Percentiles rank a stretch among this genome's conserved stretches.
Evolutionary conservation across 73 alveolate genomes (phyloP).

Genomic region (Paramecium caudatum): DNA sequence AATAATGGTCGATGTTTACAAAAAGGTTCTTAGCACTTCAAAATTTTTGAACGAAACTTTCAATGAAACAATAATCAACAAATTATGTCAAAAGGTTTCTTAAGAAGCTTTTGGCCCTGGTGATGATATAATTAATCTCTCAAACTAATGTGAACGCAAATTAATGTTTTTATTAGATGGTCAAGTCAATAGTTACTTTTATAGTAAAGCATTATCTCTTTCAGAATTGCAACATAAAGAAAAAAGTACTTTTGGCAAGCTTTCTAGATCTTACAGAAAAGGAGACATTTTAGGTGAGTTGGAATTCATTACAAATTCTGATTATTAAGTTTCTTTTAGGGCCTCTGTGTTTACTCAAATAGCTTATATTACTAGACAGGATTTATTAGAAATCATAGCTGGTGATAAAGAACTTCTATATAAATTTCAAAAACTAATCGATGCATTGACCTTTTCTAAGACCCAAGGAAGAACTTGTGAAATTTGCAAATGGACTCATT

Average conservation of each 20-base stretch:
- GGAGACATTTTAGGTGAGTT: conserved; percentile 48
- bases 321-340: neutral
- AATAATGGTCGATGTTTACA: conserved; percentile 56
- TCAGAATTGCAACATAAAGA: neutral
- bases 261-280: neutral
- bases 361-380: conserved; percentile 6
- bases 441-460: neutral
- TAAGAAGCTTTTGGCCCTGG: conserved; percentile 40
- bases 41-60: conserved; percentile 55
- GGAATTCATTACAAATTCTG: conserved; percentile 35
- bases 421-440: conserved; percentile 6
- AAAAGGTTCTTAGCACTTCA: conserved; percentile 31
- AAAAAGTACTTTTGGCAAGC: neutral
- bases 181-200: neutral
- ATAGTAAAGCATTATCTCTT: neutral
- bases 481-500: conserved; percentile 58
- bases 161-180: conserved; percentile 26
- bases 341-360: neutral
- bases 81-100: conserved; percentile 54
- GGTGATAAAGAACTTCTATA: neutral
- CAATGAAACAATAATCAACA: conserved; percentile 21
- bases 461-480: conserved; percentile 47
- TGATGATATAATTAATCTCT: conserved; percentile 16
- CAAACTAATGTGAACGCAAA: neutral
- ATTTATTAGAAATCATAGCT: neutral